phyloP scores from a whole-genome alignment of 169 alveolate species.

The Plasmodium cynomolgi region DNA sequence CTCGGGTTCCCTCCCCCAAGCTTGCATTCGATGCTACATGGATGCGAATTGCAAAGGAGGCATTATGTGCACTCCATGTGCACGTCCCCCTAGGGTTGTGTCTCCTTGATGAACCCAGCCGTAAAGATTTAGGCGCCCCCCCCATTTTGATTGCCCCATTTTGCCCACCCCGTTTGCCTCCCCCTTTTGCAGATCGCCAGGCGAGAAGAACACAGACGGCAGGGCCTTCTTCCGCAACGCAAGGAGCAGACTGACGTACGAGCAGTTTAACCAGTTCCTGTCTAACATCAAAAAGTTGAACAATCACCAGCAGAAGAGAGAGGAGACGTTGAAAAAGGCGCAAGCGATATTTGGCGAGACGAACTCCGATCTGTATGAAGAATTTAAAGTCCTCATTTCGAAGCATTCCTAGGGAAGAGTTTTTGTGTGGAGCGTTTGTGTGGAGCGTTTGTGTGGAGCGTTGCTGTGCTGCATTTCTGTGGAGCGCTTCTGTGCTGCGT shows the following conservation, averaged over 20 bases:
- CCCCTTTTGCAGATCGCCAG: constrained; percentile 5
- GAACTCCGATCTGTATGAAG: constrained; percentile 82
- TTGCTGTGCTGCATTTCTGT: no score
- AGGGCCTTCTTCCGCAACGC: constrained; percentile 82
- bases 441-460: not conserved
- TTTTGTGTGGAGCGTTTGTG: not conserved
- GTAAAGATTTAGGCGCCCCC: not conserved
- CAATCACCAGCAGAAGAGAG: constrained; percentile 88
- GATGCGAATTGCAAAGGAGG: not conserved
- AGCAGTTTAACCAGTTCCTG: constrained; percentile 85
- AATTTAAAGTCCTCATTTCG: constrained; percentile 82
- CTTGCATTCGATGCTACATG: not conserved
- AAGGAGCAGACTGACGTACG: constrained; percentile 80
- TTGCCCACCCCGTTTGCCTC: not conserved
- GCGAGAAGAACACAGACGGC: constrained; percentile 43
- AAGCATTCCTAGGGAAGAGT: constrained; percentile 75
- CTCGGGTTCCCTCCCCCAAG: not conserved
- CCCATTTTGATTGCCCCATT: no score
- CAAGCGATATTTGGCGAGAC: constrained; percentile 80
- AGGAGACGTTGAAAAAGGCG: constrained; percentile 82
- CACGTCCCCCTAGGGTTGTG: not conserved
- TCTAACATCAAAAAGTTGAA: constrained; percentile 88
- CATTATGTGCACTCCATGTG: not conserved
- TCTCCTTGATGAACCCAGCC: not conserved
- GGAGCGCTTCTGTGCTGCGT: not conserved